Evolutionary conservation across 345 rosid species (phyloP), one percentile per base, ranked within the genome.

Genomic region (Euphorbia peplus): DNA sequence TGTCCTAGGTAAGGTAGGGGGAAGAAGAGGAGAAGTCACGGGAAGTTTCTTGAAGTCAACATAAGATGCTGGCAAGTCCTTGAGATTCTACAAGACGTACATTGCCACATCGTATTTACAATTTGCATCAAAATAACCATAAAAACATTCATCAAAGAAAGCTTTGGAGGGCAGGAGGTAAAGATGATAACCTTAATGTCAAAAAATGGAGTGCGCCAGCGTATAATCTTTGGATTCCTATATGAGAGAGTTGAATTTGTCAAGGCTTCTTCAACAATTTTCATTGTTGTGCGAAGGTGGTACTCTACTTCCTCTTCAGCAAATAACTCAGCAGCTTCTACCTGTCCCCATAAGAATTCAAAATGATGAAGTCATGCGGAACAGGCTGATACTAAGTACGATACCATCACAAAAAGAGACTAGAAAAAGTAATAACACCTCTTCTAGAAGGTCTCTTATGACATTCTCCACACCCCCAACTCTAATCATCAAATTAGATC

Each of bases 251-350:
- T 35, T 25, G 75, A 51, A 15, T 54, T 66, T 39, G 61, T 64
- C 57, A 88, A 65, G 18, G 79, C 70, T 39, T 72, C 78, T 63
- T 77, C 84, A 28, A 88, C 88, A 64, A 53, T 71, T 3, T 70
- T 71, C 65, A 85, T 42, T 61, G 73, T 62, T 81, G 66, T 68
- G 19, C 76, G 78, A 13, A 90, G 68, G 74, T 84, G 81, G 48
- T 83, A 82, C 75, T 93, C 98, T 5, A 85, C 91, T 81, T 93
- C 98, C 68, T 83, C 87, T 81, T 93, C 95, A 37, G 81, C 80
- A 81, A 84, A 80, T 57, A 93, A 71, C 63, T 53, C 67, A 16
- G 87, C 77, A 68, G 86, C 93, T 75, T 73, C 79, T 42, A 87
- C 87, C 98, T 92, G 82, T 77, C 73, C 60, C 82, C 73, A 51